Base-by-base conservation (phyloP, 176 grass and related monocot genomes). In the Oryza punctata region DNA sequence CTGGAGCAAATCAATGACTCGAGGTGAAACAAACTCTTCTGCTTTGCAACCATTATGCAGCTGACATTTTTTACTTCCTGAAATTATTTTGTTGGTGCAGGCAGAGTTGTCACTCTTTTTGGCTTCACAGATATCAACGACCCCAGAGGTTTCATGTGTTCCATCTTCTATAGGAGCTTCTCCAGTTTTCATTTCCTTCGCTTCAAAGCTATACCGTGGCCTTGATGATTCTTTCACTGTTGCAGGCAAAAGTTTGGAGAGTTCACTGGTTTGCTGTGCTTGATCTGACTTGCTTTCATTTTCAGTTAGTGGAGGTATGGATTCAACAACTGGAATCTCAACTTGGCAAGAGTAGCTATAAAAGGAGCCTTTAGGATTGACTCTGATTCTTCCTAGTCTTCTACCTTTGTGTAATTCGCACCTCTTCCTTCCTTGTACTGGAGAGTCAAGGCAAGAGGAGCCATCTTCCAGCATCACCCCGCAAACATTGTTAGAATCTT, bases 321-420 rank as follows among this genome's bases (percentile, higher is more conserved):
- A 67, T 78, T 82, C 73, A 78, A 33, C 46, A 71, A 18, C 33
- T 26, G 78, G 54, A 45, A 72, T 76, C 26, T 33, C 54, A 85
- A 46, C 45, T 68, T 86, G 27, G 79, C 72, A 67, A 68, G 57
- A 49, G 40, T 57, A 18, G 30, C 32, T 72, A 90, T 67, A 28
- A 78, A 68, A 78, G 2, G 73, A 82, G 10, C 40, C 10, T 78
- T 77, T 86, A 44, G 35, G 73, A 44, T 10, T 61, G 61, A 18
- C 37, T 86, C 26, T 47, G 73, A 80, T 63, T 76, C n/a, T 61
- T 61, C 57, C 57, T 61, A 61, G 57, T 24, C 88, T 93, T 91
- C 84, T 87, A 70, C 90, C 90, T 93, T 93, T 98, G 79, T 97
- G 95, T 43, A 94, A 72, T 60, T 87, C 91, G 65, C 95, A 97